Percentiles rank a stretch among this genome's conserved stretches.
Conservation (phyloP, 495 filamentous ascomycete genomes). For the Rostrohypoxylon terebratum region DNA sequence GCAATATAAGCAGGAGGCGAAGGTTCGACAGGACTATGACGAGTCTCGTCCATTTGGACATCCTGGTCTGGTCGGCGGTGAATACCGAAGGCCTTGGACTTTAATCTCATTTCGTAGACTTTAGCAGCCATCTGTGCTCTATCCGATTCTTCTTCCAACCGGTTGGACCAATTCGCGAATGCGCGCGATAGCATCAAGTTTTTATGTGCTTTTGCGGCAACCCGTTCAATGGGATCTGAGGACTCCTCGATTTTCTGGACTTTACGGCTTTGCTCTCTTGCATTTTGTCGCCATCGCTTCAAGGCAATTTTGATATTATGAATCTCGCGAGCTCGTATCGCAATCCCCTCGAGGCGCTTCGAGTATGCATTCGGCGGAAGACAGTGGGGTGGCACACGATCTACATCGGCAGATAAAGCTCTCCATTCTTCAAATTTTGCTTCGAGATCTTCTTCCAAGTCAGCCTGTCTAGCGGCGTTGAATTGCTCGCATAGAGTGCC, state of each 20-base stretch:
- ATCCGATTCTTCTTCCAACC: conserved; percentile 68
- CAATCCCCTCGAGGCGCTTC: conserved; percentile 47
- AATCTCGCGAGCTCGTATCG: conserved; percentile 44
- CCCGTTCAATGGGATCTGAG: conserved; percentile 69
- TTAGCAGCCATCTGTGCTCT: conserved; percentile 48
- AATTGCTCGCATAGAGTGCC: conserved; percentile 45
- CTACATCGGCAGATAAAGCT: conserved; percentile 34
- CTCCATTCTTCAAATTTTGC: conserved; percentile 44
- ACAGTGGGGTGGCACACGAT: conserved; percentile 25
- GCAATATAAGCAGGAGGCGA: conserved; percentile 9
- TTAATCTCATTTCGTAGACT: conserved; percentile 46
- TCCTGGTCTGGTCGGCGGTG: conserved; percentile 1
- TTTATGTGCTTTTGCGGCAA: conserved; percentile 71
- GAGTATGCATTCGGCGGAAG: conserved; percentile 45
- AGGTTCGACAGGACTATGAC: neutral
- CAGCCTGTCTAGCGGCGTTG: conserved; percentile 43
- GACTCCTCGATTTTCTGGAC: conserved; percentile 66
- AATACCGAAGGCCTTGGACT: conserved; percentile 45
- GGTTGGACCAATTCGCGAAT: conserved; percentile 78
- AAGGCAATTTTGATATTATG: conserved; percentile 32
- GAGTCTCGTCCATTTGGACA: neutral
- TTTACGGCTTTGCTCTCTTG: conserved; percentile 32
- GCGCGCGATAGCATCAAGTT: conserved; percentile 76
- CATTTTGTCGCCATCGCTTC: conserved; percentile 41
- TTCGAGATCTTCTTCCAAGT: conserved; percentile 36